Percentiles rank a stretch among this genome's conserved stretches.
Conservation (phyloP, 2,329 filamentous ascomycete genomes). For the Cordyceps fumosorosea region DNA sequence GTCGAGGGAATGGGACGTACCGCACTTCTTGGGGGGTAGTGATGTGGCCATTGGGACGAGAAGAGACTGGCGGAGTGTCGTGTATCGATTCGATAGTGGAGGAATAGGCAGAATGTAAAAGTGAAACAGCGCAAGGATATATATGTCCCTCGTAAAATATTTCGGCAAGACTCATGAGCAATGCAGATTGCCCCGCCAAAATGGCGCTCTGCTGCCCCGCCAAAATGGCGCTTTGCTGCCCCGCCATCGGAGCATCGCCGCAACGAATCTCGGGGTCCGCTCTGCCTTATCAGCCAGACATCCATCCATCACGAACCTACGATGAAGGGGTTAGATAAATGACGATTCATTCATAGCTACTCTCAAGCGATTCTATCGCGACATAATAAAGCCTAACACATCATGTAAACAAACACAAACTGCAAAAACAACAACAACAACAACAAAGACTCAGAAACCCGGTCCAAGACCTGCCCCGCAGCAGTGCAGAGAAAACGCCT, state of each 20-base stretch:
- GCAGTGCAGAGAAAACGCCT: slow-evolving; percentile 4
- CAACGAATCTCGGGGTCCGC: neutral
- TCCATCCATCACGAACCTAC: no score
- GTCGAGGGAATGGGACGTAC: slow-evolving; percentile 30
- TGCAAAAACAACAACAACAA: no score
- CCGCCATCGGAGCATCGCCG: slow-evolving; percentile 11
- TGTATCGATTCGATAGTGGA: neutral
- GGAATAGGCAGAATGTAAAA: neutral
- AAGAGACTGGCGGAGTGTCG: neutral
- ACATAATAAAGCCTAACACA: neutral
- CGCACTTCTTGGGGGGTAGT: slow-evolving; percentile 54
- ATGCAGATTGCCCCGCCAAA: slow-evolving; percentile 8
- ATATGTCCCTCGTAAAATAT: neutral
- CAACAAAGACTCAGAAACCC: neutral
- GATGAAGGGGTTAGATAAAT: neutral
- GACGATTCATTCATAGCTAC: neutral
- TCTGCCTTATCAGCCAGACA: neutral
- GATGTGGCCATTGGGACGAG: slow-evolving; percentile 27
- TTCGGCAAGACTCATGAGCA: neutral
- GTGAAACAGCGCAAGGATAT: neutral
- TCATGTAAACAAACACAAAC: neutral
- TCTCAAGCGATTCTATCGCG: neutral
- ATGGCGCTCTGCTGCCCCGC: neutral
- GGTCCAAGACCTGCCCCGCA: neutral
- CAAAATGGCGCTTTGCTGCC: slow-evolving; percentile 1